Conservation (phyloP, 768 basidiomycete genomes). For the Panaeolus papilionaceus region DNA sequence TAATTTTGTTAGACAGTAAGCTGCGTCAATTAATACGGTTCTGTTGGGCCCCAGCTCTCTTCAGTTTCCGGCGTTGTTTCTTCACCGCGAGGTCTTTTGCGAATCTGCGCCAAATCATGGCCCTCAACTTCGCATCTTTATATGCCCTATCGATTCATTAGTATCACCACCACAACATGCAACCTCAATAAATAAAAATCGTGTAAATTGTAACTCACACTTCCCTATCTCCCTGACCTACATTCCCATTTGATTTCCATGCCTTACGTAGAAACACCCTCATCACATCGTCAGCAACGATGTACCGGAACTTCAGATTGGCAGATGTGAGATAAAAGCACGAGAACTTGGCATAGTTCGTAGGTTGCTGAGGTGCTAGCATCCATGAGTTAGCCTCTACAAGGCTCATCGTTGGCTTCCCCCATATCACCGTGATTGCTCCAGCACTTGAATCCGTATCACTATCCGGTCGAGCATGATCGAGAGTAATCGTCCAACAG, state of each 20-base stretch:
- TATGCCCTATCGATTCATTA: no score
- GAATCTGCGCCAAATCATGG: background rate
- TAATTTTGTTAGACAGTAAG: no score
- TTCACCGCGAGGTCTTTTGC: background rate
- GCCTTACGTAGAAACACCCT: background rate
- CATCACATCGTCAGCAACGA: background rate
- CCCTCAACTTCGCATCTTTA: background rate
- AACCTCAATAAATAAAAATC: no score
- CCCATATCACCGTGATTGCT: no score
- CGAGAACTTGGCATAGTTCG: background rate
- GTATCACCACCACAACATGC: no score
- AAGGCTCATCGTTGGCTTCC: background rate
- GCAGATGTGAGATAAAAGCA: background rate
- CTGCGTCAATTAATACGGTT: no score
- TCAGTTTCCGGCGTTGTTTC: background rate
- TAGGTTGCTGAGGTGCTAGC: background rate
- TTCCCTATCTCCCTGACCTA: no score
- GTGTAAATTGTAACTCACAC: no score
- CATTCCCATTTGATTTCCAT: background rate
- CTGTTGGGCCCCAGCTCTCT: background rate
- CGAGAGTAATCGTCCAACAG: conserved; percentile 33
- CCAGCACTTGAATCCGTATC: no score
- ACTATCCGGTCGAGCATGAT: background rate
- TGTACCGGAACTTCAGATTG: background rate
- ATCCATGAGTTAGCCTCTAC: background rate